phyloP scores from a whole-genome alignment of 1,139 yeast genomes.

The Candida frijolesensis region DNA sequence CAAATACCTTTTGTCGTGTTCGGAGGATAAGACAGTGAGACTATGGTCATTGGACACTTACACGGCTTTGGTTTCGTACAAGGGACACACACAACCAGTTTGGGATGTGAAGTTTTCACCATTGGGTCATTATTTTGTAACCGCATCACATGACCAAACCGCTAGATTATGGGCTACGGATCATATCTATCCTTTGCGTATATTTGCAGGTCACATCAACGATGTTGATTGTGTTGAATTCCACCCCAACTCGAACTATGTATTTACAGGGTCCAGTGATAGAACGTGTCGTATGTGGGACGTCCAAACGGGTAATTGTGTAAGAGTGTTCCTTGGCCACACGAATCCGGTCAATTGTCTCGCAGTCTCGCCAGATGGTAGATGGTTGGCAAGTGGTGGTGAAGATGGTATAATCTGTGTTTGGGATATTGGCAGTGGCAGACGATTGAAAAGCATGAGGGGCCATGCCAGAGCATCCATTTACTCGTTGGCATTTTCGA shows the following conservation, averaged over 20 bases:
- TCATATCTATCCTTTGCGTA: slow-evolving; percentile 92
- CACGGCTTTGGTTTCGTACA: slow-evolving; percentile 87
- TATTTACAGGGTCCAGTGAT: slow-evolving; percentile 93
- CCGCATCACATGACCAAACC: slow-evolving; percentile 97
- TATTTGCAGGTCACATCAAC: slow-evolving; percentile 95
- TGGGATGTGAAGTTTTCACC: slow-evolving; percentile 98
- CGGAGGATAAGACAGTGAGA: slow-evolving; percentile 91
- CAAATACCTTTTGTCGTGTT: slow-evolving; percentile 74
- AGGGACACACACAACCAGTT: slow-evolving; percentile 94
- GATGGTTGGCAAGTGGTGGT: slow-evolving; percentile 95
- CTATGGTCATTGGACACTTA: slow-evolving; percentile 94
- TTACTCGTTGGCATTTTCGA: slow-evolving; percentile 81
- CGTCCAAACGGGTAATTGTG: slow-evolving; percentile 83
- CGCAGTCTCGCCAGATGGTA: slow-evolving; percentile 94
- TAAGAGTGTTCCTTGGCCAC: slow-evolving; percentile 93
- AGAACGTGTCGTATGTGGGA: slow-evolving; percentile 99
- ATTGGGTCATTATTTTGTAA: slow-evolving; percentile 94
- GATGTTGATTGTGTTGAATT: slow-evolving; percentile 95
- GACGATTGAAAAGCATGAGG: slow-evolving; percentile 76
- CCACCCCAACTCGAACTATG: slow-evolving; percentile 95
- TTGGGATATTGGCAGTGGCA: slow-evolving; percentile 95
- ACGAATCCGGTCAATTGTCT: slow-evolving; percentile 83
- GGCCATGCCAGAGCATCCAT: slow-evolving; percentile 92
- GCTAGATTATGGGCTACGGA: slow-evolving; percentile 98
- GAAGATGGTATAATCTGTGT: slow-evolving; percentile 88